Evolutionary conservation across 352 stramenopile species (phyloP).

Genomic region (Pythium grandisporangium): DNA sequence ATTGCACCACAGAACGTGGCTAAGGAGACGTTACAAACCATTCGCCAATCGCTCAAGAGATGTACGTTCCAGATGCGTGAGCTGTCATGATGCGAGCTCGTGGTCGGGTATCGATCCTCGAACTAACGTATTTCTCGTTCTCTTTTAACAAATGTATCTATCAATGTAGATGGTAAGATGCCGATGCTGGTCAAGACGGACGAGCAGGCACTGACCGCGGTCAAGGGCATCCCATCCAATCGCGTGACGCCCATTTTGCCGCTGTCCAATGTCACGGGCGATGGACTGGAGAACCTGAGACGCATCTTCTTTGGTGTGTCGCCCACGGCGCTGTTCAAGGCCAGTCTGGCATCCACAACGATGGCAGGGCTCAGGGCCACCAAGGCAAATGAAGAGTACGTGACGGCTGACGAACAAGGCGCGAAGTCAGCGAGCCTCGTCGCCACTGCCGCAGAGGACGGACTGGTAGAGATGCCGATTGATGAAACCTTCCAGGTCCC

Average conservation of each 20-base stretch:
- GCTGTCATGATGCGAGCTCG: neutral
- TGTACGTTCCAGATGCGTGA: constrained; percentile 23
- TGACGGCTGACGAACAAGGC: constrained; percentile 1
- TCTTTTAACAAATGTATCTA: too few relatives aligned
- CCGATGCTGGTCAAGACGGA: constrained; percentile 88
- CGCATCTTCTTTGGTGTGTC: constrained; percentile 66
- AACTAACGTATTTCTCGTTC: too few relatives aligned
- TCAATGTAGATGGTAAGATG: constrained; percentile 86
- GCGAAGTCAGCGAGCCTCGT: constrained; percentile 15
- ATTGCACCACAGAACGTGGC: constrained; percentile 90
- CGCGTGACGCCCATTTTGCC: constrained; percentile 95
- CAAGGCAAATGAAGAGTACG: constrained; percentile 25
- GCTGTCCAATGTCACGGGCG: constrained; percentile 96
- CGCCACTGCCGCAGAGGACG: too few relatives aligned
- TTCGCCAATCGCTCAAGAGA: constrained; percentile 80
- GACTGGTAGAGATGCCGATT: constrained; percentile 85
- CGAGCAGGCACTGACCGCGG: constrained; percentile 79
- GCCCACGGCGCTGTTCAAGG: constrained; percentile 62
- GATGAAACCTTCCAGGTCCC: constrained; percentile 89
- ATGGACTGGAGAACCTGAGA: constrained; percentile 79
- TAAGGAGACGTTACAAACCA: constrained; percentile 86
- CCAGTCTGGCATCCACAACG: constrained; percentile 45
- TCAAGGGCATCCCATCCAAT: constrained; percentile 86
- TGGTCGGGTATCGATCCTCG: neutral
- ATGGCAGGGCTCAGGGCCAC: constrained; percentile 50